Conservation (phyloP, 768 basidiomycete genomes). For the Boletus bicolor region DNA sequence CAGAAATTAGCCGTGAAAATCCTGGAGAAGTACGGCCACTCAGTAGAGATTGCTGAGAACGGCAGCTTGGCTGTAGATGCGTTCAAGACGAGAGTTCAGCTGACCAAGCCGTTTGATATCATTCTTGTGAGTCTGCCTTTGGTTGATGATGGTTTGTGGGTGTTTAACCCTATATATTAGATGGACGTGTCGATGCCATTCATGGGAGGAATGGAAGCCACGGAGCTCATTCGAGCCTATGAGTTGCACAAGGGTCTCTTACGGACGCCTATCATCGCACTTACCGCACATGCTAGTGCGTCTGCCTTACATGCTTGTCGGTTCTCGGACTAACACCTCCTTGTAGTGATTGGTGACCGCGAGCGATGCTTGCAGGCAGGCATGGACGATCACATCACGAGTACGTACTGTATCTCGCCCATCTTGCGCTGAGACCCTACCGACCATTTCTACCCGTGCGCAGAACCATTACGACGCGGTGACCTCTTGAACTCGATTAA, state of each 20-base stretch:
- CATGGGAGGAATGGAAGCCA: slow-evolving; percentile 99
- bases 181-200: slow-evolving; percentile 99
- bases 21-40: slow-evolving; percentile 92
- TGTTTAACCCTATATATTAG: slow-evolving; percentile 37
- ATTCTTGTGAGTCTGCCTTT: slow-evolving; percentile 64
- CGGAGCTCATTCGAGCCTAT: slow-evolving; percentile 82
- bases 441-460: background rate
- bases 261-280: slow-evolving; percentile 88
- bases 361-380: slow-evolving; percentile 76
- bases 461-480: slow-evolving; percentile 75
- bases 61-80: slow-evolving; percentile 91
- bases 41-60: slow-evolving; percentile 96
- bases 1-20: slow-evolving; percentile 97
- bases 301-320: slow-evolving; percentile 19
- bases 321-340: slow-evolving; percentile 6
- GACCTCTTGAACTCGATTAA: slow-evolving; percentile 81
- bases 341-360: slow-evolving; percentile 81
- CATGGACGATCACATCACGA: slow-evolving; percentile 82
- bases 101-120: slow-evolving; percentile 80
- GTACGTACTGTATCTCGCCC: slow-evolving; percentile 39
- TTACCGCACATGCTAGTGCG: slow-evolving; percentile 96
- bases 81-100: slow-evolving; percentile 74
- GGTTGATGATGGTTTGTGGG: background rate
- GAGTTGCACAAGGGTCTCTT: slow-evolving; percentile 70
- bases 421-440: background rate